A percentile compares a stretch with the other conserved stretches of the same genome.
phyloP scores from a whole-genome alignment of 225 moss, liverwort and hornwort species.

The Antitrichia curtipendula region DNA sequence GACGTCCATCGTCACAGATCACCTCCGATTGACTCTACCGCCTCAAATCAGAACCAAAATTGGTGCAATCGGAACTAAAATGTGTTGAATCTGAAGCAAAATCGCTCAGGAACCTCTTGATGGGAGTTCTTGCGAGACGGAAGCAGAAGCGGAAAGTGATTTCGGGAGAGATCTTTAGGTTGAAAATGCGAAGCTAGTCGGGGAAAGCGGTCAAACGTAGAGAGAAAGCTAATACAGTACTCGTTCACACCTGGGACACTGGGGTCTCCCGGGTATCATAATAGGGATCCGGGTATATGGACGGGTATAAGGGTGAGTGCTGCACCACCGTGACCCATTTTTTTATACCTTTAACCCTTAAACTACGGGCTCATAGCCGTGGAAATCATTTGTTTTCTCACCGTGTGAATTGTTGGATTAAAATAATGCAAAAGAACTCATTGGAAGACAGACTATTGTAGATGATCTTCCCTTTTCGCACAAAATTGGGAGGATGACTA shows the following conservation, averaged over 20 bases:
- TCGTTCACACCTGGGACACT: neutral
- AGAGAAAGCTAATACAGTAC: neutral
- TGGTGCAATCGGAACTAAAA: neutral
- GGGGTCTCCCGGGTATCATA: neutral
- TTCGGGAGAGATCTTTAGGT: neutral
- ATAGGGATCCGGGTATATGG: neutral
- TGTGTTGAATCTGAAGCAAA: neutral
- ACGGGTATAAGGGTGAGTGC: neutral
- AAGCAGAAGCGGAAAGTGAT: neutral
- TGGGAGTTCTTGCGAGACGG: neutral
- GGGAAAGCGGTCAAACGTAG: neutral
- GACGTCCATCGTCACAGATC: slow-evolving; percentile 54
- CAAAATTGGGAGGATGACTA: too few species aligned
- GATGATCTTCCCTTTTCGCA: too few species aligned
- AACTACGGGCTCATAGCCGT: too few species aligned
- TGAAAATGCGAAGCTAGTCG: neutral
- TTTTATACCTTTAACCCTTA: too few species aligned
- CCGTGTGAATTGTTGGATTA: too few species aligned
- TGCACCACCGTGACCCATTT: neutral
- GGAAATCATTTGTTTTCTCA: too few species aligned
- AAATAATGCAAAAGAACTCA: too few species aligned
- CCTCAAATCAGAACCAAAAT: neutral
- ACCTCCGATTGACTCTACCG: neutral
- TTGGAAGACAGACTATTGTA: too few species aligned
- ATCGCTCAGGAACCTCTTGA: neutral